Evolutionary conservation across 139 green algal species (phyloP), one percentile per base, ranked within the genome.

Genomic region (Chlorella sp.): DNA sequence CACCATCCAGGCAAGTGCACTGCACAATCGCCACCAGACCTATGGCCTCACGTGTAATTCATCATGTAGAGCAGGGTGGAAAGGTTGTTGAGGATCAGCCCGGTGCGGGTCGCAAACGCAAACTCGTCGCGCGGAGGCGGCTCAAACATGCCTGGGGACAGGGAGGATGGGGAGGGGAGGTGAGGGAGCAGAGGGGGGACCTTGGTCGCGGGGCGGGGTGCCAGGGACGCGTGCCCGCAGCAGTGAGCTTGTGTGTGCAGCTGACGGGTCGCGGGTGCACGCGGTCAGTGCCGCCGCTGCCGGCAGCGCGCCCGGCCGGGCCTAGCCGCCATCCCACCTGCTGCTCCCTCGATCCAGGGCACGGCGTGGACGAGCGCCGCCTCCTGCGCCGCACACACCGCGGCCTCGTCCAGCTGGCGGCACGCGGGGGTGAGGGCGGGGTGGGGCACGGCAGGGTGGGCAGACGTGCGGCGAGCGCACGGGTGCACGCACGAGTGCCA

Each of bases 101-200:
- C 76, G 1, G 8, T 42, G 25, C 41, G 19, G 4, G 77, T 83
- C 29, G 77, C 79, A 29, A 73, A 73, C 15, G 79, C 81, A 31
- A 51, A 71, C 29, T 69, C 42, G 46, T 79, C 67, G 14, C 65
- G 50, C 2, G 81, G 81, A 3, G 81, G 62, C 7, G 71, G 72
- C 67, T 77, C 66, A 62, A 86, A 87, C 64, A 87, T 84, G 51
- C 64, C 81, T 71, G 79, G 23, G 38, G 6, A 45, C 23, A 42
- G 58, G 51, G 15, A 7, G 38, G 3, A n/a, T 23, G 38, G 36
- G 38, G 33, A 14, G 4, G 58, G 40, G 42, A 5, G 27, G 42
- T 45, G 7, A 23, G 53, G 53, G 19, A 29, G 53, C 11, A 60
- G 29, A 53, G 45, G 45, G 45, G 45, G 11, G 45, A 23, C 45